Base-by-base conservation (phyloP, 1,284 basidiomycete species). In the Naganishia cerealis region DNA sequence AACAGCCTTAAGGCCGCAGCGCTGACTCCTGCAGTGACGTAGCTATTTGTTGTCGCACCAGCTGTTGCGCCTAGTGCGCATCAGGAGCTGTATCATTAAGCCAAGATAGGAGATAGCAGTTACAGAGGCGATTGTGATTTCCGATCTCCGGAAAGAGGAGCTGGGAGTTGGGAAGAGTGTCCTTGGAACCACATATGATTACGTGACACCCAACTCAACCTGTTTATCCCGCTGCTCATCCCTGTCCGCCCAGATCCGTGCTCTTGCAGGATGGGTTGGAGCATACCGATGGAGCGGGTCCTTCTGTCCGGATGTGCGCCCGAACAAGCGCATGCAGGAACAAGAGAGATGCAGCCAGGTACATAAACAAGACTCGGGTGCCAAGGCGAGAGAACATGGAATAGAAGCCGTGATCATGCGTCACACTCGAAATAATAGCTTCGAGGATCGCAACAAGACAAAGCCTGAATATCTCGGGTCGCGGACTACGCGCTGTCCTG, bases 301-400 rank as follows among this genome's bases (percentile, higher is more conserved):
- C 46, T 6, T 24, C n/a, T 9, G n/a, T 7, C 8, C n/a, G 46
- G n/a, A 50, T 9, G 5, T 24, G n/a, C 24, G 21, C 21, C 46
- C 9, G n/a, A 9, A n/a, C 9, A 50, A 50, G 9, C 46, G n/a
- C 46, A 50, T 50, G 8, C 8, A 21, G 21, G 13, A 15, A 50
- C n/a, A 24, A 21, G 8, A 50, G 21, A 50, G 46, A 24, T 18
- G 21, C 3, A 15, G 46, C n/a, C 29, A 33, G 29, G 6, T 24
- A 46, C 21, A 50, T 50, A 46, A 21, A 24, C n/a, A 21, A 46
- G 13, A n/a, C 16, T 16, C 43, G 43, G 46, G 13, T 50, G 46
- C 46, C 46, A 50, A 50, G 46, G 8, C n/a, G 46, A 13, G 24
- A 50, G 46, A 50, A 50, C 46, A 50, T 50, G 46, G 46, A 50